A percentile compares a stretch with the other conserved stretches of the same genome.
phyloP scores from a whole-genome alignment of 2,329 filamentous ascomycete genomes.

The Exutisphaerella laricina region DNA sequence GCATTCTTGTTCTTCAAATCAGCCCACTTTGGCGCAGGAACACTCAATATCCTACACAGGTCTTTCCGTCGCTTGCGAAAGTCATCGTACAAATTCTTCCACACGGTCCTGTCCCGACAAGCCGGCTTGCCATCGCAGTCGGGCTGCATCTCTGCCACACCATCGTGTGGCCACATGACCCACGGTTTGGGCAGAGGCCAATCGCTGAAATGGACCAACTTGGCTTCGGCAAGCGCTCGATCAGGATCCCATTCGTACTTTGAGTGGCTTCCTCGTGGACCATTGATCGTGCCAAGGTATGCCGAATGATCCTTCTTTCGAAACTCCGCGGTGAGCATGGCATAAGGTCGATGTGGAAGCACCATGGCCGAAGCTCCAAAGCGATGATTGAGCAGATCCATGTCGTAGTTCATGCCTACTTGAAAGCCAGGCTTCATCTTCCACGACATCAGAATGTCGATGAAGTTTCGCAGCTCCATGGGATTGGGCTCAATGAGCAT shows the following conservation, averaged over 20 bases:
- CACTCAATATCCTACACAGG: constrained; percentile 33
- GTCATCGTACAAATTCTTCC: constrained; percentile 43
- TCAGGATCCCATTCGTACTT: constrained; percentile 54
- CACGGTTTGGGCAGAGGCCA: constrained; percentile 65
- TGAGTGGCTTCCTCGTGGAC: constrained; percentile 40
- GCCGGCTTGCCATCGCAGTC: constrained; percentile 33
- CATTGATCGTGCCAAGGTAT: constrained; percentile 47
- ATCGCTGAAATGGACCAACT: constrained; percentile 65
- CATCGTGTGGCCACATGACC: constrained; percentile 44
- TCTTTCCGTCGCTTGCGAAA: constrained; percentile 40
- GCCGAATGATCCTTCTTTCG: constrained; percentile 47
- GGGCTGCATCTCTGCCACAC: constrained; percentile 41
- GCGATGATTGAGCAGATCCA: constrained; percentile 53
- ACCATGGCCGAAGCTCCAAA: constrained; percentile 57
- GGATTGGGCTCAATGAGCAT: constrained; percentile 58
- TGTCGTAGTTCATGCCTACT: constrained; percentile 25
- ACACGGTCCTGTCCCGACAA: constrained; percentile 37
- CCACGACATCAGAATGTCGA: constrained; percentile 32
- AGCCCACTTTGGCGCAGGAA: constrained; percentile 28
- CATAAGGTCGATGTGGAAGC: constrained; percentile 60
- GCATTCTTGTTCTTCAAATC: constrained; percentile 20
- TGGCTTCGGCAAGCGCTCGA: constrained; percentile 53
- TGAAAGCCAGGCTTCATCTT: constrained; percentile 40
- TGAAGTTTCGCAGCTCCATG: constrained; percentile 45
- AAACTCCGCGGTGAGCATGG: constrained; percentile 59